Conservation (phyloP, 2,329 filamentous ascomycete genomes). For the Trichoderma guizhouense region DNA sequence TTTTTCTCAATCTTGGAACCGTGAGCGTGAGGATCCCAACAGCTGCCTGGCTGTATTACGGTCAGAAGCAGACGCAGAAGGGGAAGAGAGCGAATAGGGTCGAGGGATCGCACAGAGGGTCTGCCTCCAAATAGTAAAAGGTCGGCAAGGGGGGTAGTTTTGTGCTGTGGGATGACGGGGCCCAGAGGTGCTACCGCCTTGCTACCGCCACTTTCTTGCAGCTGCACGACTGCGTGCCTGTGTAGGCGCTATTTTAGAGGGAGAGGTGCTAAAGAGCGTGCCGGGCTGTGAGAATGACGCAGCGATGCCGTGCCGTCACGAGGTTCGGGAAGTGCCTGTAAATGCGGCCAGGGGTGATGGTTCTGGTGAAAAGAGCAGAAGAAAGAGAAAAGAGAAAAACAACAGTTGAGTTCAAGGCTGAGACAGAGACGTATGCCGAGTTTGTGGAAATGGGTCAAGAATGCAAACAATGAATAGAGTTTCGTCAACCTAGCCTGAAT, state of each 20-base stretch:
- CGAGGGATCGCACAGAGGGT: conserved; percentile 16
- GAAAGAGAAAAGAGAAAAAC: neutral
- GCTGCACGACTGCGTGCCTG: conserved; percentile 11
- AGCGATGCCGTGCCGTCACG: neutral
- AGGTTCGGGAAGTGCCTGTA: neutral
- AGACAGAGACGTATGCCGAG: neutral
- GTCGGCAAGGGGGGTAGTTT: conserved; percentile 3
- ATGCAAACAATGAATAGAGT: conserved; percentile 9
- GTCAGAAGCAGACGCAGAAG: conserved; percentile 11
- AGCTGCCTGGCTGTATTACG: conserved; percentile 20
- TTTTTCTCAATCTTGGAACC: conserved; percentile 6
- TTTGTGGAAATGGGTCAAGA: neutral
- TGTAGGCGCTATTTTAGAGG: conserved; percentile 8
- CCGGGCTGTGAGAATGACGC: conserved; percentile 3
- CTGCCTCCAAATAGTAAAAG: conserved; percentile 11
- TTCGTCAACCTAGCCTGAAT: neutral
- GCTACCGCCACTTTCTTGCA: conserved; percentile 19
- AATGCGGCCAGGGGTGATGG: neutral
- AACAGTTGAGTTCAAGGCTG: neutral
- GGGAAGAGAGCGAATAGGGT: conserved; percentile 18
- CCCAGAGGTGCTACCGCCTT: neutral
- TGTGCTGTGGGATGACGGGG: conserved; percentile 9
- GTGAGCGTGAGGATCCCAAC: conserved; percentile 15
- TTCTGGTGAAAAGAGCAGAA: neutral
- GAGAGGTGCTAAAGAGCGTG: conserved; percentile 13